Base-by-base conservation (phyloP, 805 yeast genomes). In the Starmerella potacharoeniae region DNA sequence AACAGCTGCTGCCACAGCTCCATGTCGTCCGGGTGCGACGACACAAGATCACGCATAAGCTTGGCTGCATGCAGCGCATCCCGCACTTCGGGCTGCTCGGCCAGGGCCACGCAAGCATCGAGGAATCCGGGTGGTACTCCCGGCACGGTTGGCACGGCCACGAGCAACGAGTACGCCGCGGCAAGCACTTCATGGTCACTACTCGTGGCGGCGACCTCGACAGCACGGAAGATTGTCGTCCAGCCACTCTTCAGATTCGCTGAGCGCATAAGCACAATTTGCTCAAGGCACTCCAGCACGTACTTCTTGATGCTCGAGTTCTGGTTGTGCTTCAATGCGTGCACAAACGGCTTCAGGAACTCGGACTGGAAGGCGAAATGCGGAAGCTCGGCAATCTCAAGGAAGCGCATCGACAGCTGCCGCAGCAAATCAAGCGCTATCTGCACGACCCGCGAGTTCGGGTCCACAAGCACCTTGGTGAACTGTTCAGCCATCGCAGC, bases 321-420 rank as follows among this genome's bases (percentile, higher is more conserved):
- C 13, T 75, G 75, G 58, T 86, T 85, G 66, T 87, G 79, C 53
- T 74, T 69, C 62, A 93, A 76, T 28, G 89, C 82, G 66, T 83
- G 83, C 61, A 84, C 87, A 69, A 90, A 93, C 1, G 98, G 98
- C 65, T 82, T 81, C 67, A 93, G 76, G 65, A 93, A 95, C 66
- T 91, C 97, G 63, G 84, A 84, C 69, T 93, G 98, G 73, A 93
- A 93, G 68, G 86, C 89, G 76, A 93, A 93, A 65, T 95, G 96
- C 0, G 97, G 78, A 68, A 93, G 78, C 69, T 93, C 99, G 55
- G 93, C 97, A 59, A 93, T 79, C 56, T 88, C 95, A 64, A 93
- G 79, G 68, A 93, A 95, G 63, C 97, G 77, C 80, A 87, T 84
- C 5, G 96, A 83, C 54, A 93, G 74, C 70, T 93, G 99, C 64